Conservation (phyloP, 768 basidiomycete species). For the Pisolithus marmoratus region DNA sequence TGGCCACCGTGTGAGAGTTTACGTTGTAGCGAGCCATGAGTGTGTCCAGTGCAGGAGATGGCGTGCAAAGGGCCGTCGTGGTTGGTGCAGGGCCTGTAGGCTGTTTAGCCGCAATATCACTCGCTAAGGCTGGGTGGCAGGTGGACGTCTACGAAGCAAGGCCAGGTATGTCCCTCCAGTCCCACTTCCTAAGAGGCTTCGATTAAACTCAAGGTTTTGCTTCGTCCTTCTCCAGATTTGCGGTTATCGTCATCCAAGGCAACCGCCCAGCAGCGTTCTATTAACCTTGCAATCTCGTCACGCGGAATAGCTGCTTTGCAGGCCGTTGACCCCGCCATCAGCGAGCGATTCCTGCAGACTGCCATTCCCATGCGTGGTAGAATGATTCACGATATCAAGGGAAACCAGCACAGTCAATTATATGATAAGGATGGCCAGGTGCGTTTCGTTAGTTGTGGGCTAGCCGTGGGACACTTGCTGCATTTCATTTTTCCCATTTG, state of each 20-base stretch:
- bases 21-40: slow-evolving; percentile 9
- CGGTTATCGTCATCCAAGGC: slow-evolving; percentile 66
- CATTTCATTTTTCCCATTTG: not conserved
- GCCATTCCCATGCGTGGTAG: slow-evolving; percentile 93
- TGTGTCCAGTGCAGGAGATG: slow-evolving; percentile 1
- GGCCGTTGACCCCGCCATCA: slow-evolving; percentile 66
- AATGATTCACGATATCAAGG: slow-evolving; percentile 83
- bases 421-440: slow-evolving; percentile 91
- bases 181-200: slow-evolving; percentile 9
- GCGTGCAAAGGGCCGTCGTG: slow-evolving; percentile 47
- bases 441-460: slow-evolving; percentile 22
- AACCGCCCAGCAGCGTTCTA: slow-evolving; percentile 73
- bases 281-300: slow-evolving; percentile 94
- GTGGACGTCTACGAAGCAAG: slow-evolving; percentile 79
- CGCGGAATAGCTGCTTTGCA: slow-evolving; percentile 86
- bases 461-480: slow-evolving; percentile 4
- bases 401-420: slow-evolving; percentile 71
- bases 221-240: slow-evolving; percentile 48
- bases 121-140: slow-evolving; percentile 83
- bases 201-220: slow-evolving; percentile 5
- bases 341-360: slow-evolving; percentile 64
- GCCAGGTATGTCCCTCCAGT: slow-evolving; percentile 46
- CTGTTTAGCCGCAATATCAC: slow-evolving; percentile 79
- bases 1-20: not conserved
- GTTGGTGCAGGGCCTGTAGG: slow-evolving; percentile 94